Evolutionary conservation across 1,139 yeast species (phyloP), one percentile per base, ranked within the genome.

Genomic region (Candida anutae): DNA sequence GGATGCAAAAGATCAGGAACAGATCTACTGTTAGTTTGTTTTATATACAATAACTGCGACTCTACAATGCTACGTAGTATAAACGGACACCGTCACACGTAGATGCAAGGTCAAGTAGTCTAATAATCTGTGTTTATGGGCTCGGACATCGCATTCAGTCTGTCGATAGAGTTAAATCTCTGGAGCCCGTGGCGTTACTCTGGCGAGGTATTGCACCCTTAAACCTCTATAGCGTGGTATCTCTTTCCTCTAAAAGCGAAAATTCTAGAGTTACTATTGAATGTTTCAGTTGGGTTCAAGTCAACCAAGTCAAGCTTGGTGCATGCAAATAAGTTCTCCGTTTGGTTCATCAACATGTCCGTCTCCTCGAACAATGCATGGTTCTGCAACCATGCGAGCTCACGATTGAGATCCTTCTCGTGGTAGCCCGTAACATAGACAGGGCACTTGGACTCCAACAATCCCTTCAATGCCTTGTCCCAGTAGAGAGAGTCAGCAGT

Each of bases 171-270:
- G n/a, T n/a, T n/a, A n/a, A n/a, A n/a, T n/a, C n/a, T n/a, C n/a
- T n/a, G n/a, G n/a, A n/a, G n/a, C n/a, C n/a, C n/a, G n/a, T n/a
- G n/a, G n/a, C n/a, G n/a, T n/a, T n/a, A n/a, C n/a, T n/a, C n/a
- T n/a, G n/a, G n/a, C n/a, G n/a, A n/a, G n/a, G n/a, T n/a, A n/a
- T n/a, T n/a, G n/a, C n/a, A n/a, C n/a, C n/a, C n/a, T n/a, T n/a
- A 59, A 30, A 47, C 52, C 35, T 49, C 53, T 41, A 82, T 70
- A 23, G 95, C 94, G 50, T 85, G 95, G 59, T 90, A 90, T 54
- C 97, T 74, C 70, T 90, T 90, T 42, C 98, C 98, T 61, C 98
- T 77, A 54, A 88, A 74, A 15, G 90, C 97, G 53, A 84, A 87
- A 30, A 90, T 59, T 50, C 77, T 77, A 63, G 83, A 87, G 61